Evolutionary conservation across 2,329 filamentous ascomycete species (phyloP).

Genomic region (Coniochaeta sp.): DNA sequence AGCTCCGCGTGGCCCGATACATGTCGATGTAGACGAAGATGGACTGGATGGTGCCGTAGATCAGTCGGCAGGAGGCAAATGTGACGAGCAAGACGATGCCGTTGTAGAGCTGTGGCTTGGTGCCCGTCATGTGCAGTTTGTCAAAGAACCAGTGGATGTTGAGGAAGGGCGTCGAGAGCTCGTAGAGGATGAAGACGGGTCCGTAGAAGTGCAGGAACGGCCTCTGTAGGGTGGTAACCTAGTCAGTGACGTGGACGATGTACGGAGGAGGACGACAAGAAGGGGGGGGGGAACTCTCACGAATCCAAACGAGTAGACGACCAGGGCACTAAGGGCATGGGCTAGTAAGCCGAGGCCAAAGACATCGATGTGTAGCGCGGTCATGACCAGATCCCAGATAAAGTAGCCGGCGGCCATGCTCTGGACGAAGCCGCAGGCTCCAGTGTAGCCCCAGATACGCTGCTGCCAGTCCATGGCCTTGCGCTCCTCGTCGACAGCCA

Average conservation of each 20-base stretch:
- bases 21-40: conserved; percentile 64
- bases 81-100: conserved; percentile 63
- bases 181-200: conserved; percentile 76
- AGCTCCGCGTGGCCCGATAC: conserved; percentile 46
- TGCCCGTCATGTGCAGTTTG: conserved; percentile 75
- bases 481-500: conserved; percentile 61
- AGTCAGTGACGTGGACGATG: not conserved
- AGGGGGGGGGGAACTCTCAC: conserved; percentile 42
- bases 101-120: conserved; percentile 67
- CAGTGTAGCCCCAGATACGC: conserved; percentile 72
- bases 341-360: conserved; percentile 73
- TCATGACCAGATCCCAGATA: conserved; percentile 72
- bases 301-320: conserved; percentile 72
- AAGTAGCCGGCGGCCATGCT: conserved; percentile 76
- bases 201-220: conserved; percentile 83
- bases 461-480: conserved; percentile 57
- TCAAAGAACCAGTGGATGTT: conserved; percentile 93
- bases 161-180: conserved; percentile 76
- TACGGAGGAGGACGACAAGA: not conserved
- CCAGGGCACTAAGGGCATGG: conserved; percentile 66
- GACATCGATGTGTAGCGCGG: conserved; percentile 57
- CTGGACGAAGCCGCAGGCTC: conserved; percentile 64
- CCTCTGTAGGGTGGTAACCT: conserved; percentile 44
- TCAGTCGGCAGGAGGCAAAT: conserved; percentile 70
- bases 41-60: conserved; percentile 72